Evolutionary conservation across 768 basidiomycete species (phyloP).

Genomic region (Phlebiopsis gigantea): DNA sequence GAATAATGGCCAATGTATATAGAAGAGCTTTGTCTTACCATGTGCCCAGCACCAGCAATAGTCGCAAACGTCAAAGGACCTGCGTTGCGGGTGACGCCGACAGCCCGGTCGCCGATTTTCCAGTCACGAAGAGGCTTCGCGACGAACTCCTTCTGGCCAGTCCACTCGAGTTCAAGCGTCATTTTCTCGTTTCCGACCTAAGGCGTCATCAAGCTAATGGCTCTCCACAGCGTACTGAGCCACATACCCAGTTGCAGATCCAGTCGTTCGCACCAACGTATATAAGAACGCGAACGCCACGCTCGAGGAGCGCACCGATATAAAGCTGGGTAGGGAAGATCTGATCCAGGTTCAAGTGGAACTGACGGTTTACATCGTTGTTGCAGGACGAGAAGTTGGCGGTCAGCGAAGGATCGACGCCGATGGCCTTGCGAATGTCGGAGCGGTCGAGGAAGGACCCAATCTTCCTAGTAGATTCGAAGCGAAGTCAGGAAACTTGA

Average conservation of each 20-base stretch:
- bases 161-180: conserved; percentile 56
- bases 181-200: conserved; percentile 52
- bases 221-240: background rate
- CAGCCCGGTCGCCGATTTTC: conserved; percentile 43
- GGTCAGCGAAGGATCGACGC: conserved; percentile 48
- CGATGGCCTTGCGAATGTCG: conserved; percentile 48
- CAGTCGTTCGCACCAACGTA: conserved; percentile 55
- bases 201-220: background rate
- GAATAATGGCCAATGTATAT: no score
- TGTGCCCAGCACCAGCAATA: conserved; percentile 64
- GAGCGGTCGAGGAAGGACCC: conserved; percentile 55
- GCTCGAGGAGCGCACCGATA: conserved; percentile 49
- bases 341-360: conserved; percentile 40
- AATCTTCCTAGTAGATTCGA: conserved; percentile 37
- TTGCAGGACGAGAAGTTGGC: conserved; percentile 38
- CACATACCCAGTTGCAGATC: conserved; percentile 50
- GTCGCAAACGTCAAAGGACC: conserved; percentile 61
- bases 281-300: conserved; percentile 44
- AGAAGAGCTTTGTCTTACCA: conserved; percentile 34
- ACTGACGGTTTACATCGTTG: conserved; percentile 41
- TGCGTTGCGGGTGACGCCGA: conserved; percentile 48
- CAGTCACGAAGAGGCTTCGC: conserved; percentile 42
- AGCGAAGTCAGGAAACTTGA: background rate
- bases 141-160: conserved; percentile 42
- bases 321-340: conserved; percentile 31